phyloP scores from a whole-genome alignment of 176 grass and related monocot genomes.

The Microstegium vimineum region DNA sequence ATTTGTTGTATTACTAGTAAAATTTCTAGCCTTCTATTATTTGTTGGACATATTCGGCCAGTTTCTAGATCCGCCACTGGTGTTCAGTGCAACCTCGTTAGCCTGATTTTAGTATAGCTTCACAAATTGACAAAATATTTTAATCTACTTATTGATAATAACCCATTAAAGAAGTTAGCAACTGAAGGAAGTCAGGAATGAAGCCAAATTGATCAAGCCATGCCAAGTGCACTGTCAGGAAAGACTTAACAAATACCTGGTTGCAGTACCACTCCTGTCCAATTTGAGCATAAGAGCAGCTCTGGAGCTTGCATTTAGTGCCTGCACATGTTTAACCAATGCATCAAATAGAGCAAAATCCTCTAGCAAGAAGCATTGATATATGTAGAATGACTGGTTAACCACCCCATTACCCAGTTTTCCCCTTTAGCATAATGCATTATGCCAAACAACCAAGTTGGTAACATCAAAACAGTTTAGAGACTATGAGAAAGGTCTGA shows the following conservation, averaged over 20 bases:
- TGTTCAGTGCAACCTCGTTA: not conserved
- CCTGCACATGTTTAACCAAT: constrained; percentile 34
- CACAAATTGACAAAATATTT: not conserved
- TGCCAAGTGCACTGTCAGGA: not conserved
- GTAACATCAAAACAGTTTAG: not conserved
- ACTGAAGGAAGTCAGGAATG: not conserved
- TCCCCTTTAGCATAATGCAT: not conserved
- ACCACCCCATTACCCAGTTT: not conserved
- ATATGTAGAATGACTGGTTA: not conserved
- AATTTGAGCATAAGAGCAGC: constrained; percentile 90
- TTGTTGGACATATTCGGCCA: too few species aligned
- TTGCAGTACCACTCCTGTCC: constrained; percentile 75
- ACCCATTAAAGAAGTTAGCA: not conserved
- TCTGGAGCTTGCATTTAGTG: constrained; percentile 94
- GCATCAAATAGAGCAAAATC: not conserved
- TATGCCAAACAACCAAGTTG: too few species aligned
- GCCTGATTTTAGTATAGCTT: not conserved
- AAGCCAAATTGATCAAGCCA: not conserved
- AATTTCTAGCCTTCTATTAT: too few species aligned
- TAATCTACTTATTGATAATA: not conserved
- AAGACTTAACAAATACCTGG: constrained; percentile 40
- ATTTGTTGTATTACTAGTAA: too few species aligned
- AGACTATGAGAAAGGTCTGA: not conserved
- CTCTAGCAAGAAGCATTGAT: constrained; percentile 1
- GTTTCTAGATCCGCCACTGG: too few species aligned